Base-by-base conservation (phyloP, 208 protist species). In the Leishmania gerbilli region DNA sequence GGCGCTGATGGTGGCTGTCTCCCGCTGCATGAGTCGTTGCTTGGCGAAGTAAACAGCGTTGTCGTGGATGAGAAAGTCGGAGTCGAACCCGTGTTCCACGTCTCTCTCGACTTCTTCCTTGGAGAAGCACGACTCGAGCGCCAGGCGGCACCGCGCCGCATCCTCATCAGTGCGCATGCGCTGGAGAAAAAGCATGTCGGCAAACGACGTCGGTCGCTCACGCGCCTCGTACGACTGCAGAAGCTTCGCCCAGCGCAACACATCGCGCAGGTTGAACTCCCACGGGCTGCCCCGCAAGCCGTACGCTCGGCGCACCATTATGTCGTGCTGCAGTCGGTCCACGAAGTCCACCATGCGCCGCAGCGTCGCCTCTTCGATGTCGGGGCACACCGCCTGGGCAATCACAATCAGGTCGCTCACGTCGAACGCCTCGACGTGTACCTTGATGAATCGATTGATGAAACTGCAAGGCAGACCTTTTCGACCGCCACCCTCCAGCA, bases 181-280 rank as follows among this genome's bases (percentile, higher is more conserved):
- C 75, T 97, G 94, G 19, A 97, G 60, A 87, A 98, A 97, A 49
- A 98, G 85, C 72, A 90, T 91, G 78, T 97, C 89, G 13, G 92
- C 91, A 81, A 94, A 96, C 55, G 85, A 82, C 27, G 85, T 91
- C 21, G 92, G 90, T 42, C 67, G 76, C 58, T 82, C 68, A 37
- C 76, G 74, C 53, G 78, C 77, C 11, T 89, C 75, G 83, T 96
- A 97, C 58, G 80, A 64, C 78, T 92, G 80, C 88, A 96, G 95
- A 47, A 99, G 75, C 47, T 99, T 96, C 69, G 96, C 99, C 99
- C 99, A 99, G 69, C 99, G 95, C 72, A 99, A 95, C 17, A 99
- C 91, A 93, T 99, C 99, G 53, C 99, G 93, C 68, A 99, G 89
- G 94, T 99, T 99, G 88, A 99, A 99, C 90, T 99, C 94, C 99